These are phyloP conservation scores for Alliaria petiolata DNA, from an alignment of 345 rosid genomes.

Conservation along the genomic window DNA sequence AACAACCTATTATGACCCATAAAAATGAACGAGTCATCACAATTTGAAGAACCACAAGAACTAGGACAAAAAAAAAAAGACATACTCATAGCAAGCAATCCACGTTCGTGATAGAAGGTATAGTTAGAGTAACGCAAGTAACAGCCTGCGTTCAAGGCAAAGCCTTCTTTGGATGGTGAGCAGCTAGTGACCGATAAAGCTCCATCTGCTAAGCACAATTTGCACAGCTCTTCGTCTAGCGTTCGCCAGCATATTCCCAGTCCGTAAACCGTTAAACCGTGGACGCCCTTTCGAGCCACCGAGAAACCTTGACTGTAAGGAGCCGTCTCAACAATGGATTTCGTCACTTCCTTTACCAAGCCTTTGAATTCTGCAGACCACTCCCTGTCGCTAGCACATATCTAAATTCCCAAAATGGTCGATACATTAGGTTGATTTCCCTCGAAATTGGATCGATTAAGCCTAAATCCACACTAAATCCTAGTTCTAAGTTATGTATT, in stretches of 20 bases:
- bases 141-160: conserved; percentile 49
- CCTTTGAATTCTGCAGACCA: conserved; percentile 8
- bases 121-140: conserved; percentile 45
- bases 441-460: background rate
- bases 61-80: background rate
- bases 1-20: background rate
- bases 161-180: conserved; percentile 41
- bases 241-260: conserved; percentile 46
- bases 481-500: background rate
- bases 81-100: conserved; percentile 19
- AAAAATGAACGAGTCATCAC: background rate
- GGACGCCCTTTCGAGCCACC: background rate
- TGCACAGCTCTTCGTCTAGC: conserved; percentile 33
- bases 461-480: background rate
- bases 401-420: conserved; percentile 25
- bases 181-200: conserved; percentile 32
- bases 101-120: conserved; percentile 28
- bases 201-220: conserved; percentile 37
- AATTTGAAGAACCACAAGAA: background rate
- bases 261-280: conserved; percentile 28
- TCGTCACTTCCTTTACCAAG: conserved; percentile 27
- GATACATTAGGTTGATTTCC: background rate
- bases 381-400: conserved; percentile 29
- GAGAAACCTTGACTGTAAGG: conserved; percentile 35
- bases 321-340: conserved; percentile 18